Conservation (phyloP, 148 eudicot species). For the Rhododendron williamsianum region DNA sequence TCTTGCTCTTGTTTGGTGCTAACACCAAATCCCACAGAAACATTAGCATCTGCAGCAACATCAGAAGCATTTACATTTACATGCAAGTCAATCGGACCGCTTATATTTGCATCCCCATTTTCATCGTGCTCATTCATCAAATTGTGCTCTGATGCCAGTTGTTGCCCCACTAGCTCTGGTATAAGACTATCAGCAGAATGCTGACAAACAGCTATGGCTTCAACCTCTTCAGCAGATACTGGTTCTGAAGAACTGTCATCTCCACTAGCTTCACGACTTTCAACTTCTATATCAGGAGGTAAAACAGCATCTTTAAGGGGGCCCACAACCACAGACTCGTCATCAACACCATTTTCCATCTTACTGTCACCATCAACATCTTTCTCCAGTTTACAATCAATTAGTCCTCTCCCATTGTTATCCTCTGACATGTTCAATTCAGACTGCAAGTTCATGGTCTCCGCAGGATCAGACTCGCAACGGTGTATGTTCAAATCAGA, state of each 20-base stretch:
- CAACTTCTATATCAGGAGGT: constrained; percentile 13
- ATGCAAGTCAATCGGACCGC: neutral
- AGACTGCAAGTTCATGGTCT: constrained; percentile 20
- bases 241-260: constrained; percentile 6
- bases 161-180: constrained; percentile 9
- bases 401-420: constrained; percentile 17
- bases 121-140: constrained; percentile 8
- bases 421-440: constrained; percentile 24
- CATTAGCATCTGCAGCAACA: constrained; percentile 12
- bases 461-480: constrained; percentile 27
- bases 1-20: constrained; percentile 8
- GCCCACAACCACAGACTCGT: neutral
- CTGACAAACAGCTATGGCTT: constrained; percentile 10
- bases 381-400: constrained; percentile 17
- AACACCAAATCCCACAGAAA: constrained; percentile 9
- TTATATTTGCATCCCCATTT: neutral
- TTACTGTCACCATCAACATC: constrained; percentile 24
- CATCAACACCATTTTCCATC: constrained; percentile 15
- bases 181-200: neutral
- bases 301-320: constrained; percentile 2
- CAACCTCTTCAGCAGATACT: constrained; percentile 11
- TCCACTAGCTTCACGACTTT: constrained; percentile 11
- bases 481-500: constrained; percentile 24
- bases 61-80: constrained; percentile 1
- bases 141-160: constrained; percentile 11